Evolutionary conservation across 176 grass and related monocot genomes (phyloP).

Genomic region (Olyra latifolia): DNA sequence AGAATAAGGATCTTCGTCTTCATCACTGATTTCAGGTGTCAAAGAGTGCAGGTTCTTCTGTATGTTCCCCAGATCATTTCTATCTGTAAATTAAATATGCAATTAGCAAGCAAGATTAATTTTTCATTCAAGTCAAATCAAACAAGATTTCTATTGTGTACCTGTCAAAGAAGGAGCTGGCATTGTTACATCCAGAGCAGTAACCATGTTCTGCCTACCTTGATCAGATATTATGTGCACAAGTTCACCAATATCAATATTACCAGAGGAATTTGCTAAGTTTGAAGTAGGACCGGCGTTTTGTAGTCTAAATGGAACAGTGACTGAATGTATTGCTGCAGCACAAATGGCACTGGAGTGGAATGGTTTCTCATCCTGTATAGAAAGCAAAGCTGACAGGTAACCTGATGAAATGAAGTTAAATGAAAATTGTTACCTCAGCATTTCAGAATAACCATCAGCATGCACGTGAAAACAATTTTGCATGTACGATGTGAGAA

Average conservation of each 20-base stretch:
- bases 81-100: slow-evolving; percentile 34
- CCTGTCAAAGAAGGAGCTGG: slow-evolving; percentile 77
- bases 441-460: slow-evolving; percentile 2
- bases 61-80: slow-evolving; percentile 45
- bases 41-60: slow-evolving; percentile 60
- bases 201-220: slow-evolving; percentile 78
- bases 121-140: neutral
- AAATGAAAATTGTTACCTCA: neutral
- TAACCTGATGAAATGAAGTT: slow-evolving; percentile 47
- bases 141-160: slow-evolving; percentile 15
- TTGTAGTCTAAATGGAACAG: slow-evolving; percentile 64
- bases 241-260: slow-evolving; percentile 71
- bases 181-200: slow-evolving; percentile 77
- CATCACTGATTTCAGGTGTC: slow-evolving; percentile 60
- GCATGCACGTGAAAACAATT: neutral
- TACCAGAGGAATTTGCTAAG: slow-evolving; percentile 46
- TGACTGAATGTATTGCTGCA: slow-evolving; percentile 76
- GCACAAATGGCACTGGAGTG: slow-evolving; percentile 83
- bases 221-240: slow-evolving; percentile 66
- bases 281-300: slow-evolving; percentile 37
- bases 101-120: slow-evolving; percentile 5
- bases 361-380: slow-evolving; percentile 78
- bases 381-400: slow-evolving; percentile 51
- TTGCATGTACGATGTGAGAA: neutral
- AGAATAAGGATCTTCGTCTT: slow-evolving; percentile 72